These are phyloP conservation scores for Capronia epimyces DNA, from an alignment of 2,329 filamentous ascomycete species.

Conservation along the genomic window DNA sequence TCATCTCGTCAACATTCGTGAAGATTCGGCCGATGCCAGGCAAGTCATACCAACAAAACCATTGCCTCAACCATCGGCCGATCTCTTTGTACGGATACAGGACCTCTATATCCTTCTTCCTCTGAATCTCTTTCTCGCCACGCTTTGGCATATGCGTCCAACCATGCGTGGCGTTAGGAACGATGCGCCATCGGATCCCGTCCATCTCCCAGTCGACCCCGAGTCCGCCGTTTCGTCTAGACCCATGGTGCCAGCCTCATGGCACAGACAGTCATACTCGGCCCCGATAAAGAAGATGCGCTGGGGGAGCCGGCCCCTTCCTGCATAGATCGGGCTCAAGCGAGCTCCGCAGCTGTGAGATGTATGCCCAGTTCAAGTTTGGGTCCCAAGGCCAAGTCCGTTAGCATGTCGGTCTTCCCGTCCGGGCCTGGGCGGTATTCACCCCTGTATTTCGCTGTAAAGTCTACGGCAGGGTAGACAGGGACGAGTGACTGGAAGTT, in stretches of 20 bases:
- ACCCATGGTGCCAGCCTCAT: constrained; percentile 37
- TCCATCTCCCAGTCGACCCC: constrained; percentile 25
- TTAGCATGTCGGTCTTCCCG: constrained; percentile 28
- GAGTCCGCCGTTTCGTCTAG: constrained; percentile 20
- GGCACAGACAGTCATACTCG: constrained; percentile 45
- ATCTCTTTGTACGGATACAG: constrained; percentile 20
- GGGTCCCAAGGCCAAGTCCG: constrained; percentile 25
- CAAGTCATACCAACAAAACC: background rate
- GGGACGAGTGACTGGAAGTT: constrained; percentile 38
- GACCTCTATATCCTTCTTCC: constrained; percentile 6
- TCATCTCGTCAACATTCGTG: background rate
- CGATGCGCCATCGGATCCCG: constrained; percentile 21
- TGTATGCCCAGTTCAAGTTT: constrained; percentile 45
- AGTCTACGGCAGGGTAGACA: constrained; percentile 45
- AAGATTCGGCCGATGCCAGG: background rate
- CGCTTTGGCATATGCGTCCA: constrained; percentile 22
- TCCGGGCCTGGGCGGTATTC: constrained; percentile 29
- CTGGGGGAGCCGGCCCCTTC: constrained; percentile 36
- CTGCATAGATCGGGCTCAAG: constrained; percentile 38
- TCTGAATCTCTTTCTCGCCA: constrained; percentile 11
- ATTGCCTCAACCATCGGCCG: constrained; percentile 15
- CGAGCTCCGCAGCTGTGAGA: constrained; percentile 39
- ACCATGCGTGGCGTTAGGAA: constrained; percentile 17
- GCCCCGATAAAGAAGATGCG: constrained; percentile 43
- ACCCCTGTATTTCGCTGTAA: constrained; percentile 31